phyloP scores from a whole-genome alignment of 1,284 basidiomycete species.

The Xerocomus minutiporus region DNA sequence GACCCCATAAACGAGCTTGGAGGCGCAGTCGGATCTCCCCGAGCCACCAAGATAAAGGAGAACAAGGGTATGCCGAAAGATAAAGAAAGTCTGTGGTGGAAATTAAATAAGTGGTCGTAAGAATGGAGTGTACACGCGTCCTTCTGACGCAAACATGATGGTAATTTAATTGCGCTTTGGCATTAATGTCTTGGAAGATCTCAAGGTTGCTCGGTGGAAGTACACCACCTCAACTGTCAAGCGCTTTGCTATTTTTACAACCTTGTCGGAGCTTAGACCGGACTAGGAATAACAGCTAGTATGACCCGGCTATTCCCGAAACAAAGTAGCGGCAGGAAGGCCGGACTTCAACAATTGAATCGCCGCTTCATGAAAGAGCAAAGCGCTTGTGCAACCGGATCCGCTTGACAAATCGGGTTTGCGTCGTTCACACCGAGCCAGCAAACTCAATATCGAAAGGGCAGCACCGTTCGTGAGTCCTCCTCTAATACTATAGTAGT shows the following conservation, averaged over 20 bases:
- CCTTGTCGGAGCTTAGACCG: neutral
- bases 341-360: neutral
- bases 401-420: neutral
- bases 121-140: neutral
- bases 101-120: neutral
- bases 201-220: neutral
- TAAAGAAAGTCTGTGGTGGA: too few species aligned
- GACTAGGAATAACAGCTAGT: neutral
- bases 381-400: neutral
- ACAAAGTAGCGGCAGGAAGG: neutral
- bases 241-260: neutral
- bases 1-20: neutral
- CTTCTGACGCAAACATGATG: neutral
- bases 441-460: neutral
- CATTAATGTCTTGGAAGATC: neutral
- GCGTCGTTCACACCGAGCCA: neutral
- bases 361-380: neutral
- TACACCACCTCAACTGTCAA: neutral
- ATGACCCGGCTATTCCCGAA: neutral
- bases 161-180: neutral
- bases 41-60: neutral
- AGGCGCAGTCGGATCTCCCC: neutral
- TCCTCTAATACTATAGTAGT: too few species aligned
- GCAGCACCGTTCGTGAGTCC: neutral
- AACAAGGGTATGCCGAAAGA: neutral